phyloP scores from a whole-genome alignment of 2,329 filamentous ascomycete species.

The Colletotrichum sp. region DNA sequence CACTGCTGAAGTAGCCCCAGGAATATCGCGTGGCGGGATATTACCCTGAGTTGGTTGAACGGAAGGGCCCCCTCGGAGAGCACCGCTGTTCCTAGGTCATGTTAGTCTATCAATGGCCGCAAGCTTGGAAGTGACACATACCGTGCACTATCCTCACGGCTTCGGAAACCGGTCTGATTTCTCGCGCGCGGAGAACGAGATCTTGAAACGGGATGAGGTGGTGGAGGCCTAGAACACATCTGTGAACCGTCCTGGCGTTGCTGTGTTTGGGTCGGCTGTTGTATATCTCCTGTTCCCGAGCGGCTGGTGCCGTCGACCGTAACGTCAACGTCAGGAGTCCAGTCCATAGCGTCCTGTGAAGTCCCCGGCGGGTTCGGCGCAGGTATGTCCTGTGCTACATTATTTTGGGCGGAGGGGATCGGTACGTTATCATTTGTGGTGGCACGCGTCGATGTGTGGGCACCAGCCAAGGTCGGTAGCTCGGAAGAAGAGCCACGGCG shows the following conservation, averaged over 20 bases:
- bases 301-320: neutral
- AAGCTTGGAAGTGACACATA: neutral
- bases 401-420: neutral
- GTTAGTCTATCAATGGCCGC: neutral
- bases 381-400: neutral
- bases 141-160: neutral
- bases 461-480: neutral
- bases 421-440: neutral
- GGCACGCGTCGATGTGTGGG: neutral
- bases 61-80: neutral
- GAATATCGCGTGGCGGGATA: neutral
- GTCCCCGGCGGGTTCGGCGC: neutral
- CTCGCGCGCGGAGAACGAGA: neutral
- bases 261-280: neutral
- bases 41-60: neutral
- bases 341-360: neutral
- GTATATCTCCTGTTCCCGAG: neutral
- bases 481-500: neutral
- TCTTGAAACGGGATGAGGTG: neutral
- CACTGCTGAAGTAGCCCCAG: neutral
- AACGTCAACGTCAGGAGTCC: neutral
- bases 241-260: neutral
- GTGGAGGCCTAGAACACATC: neutral
- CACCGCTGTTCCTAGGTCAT: neutral
- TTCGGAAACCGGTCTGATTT: neutral